phyloP scores from a whole-genome alignment of 164 flowering plant genomes.

The Vitis riparia region DNA sequence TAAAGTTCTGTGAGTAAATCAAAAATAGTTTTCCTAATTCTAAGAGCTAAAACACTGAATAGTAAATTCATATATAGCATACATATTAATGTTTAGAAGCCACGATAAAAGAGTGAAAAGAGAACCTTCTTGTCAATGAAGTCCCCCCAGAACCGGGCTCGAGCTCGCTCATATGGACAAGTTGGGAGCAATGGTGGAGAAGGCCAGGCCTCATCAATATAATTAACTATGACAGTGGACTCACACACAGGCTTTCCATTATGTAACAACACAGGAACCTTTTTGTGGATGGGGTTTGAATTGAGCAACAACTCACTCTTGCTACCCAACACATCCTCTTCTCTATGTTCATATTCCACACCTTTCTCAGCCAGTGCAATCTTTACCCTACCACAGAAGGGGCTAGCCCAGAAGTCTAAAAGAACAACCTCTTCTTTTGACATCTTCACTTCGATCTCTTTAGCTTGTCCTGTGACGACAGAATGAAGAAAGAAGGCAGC shows the following conservation, averaged over 20 bases:
- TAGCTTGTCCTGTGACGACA: neutral
- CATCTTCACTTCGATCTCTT: slow-evolving; percentile 19
- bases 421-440: slow-evolving; percentile 31
- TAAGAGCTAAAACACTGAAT: too few species aligned
- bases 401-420: slow-evolving; percentile 47
- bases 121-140: slow-evolving; percentile 52
- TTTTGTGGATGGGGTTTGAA: slow-evolving; percentile 49
- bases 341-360: slow-evolving; percentile 29
- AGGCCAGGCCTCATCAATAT: slow-evolving; percentile 57
- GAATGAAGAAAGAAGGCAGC: too few species aligned
- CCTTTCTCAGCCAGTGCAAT: slow-evolving; percentile 54
- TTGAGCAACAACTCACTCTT: slow-evolving; percentile 52
- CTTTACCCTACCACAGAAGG: slow-evolving; percentile 45
- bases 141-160: slow-evolving; percentile 58
- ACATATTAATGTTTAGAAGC: neutral
- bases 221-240: slow-evolving; percentile 41
- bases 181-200: slow-evolving; percentile 47
- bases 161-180: slow-evolving; percentile 35
- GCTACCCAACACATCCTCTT: slow-evolving; percentile 39
- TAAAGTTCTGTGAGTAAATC: too few species aligned
- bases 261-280: slow-evolving; percentile 53
- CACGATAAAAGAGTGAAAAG: neutral
- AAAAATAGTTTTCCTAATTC: too few species aligned
- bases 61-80: too few species aligned
- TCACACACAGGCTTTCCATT: slow-evolving; percentile 45